A percentile compares a stretch with the other conserved stretches of the same genome.
Evolutionary conservation across 176 grass and related monocot genomes (phyloP).

Genomic region (Olyra latifolia): DNA sequence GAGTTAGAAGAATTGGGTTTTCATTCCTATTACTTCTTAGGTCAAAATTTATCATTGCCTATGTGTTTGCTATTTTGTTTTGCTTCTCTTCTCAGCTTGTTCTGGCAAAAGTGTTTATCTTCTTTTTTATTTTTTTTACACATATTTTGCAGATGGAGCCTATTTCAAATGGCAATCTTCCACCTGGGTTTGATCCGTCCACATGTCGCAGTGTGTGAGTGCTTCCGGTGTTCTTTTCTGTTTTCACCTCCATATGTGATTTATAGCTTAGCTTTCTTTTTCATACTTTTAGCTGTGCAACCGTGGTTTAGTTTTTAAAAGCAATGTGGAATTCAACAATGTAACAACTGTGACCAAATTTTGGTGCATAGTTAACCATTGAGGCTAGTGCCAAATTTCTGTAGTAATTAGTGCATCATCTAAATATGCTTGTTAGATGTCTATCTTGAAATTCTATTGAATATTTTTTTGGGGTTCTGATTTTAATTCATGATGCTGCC

Average conservation of each 20-base stretch:
- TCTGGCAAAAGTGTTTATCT: slow-evolving; percentile 33
- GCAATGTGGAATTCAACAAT: slow-evolving; percentile 11
- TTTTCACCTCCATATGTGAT: slow-evolving; percentile 38
- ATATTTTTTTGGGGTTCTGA: slow-evolving; percentile 22
- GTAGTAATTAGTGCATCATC: slow-evolving; percentile 25
- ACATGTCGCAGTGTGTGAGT: slow-evolving; percentile 97
- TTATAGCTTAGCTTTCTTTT: background rate
- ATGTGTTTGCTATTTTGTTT: slow-evolving; percentile 24
- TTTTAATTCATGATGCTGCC: slow-evolving; percentile 28
- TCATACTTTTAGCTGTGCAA: background rate
- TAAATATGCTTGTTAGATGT: background rate
- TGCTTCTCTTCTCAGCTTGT: slow-evolving; percentile 33
- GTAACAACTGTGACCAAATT: background rate
- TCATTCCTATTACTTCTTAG: slow-evolving; percentile 18
- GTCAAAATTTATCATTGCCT: background rate
- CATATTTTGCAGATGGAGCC: slow-evolving; percentile 92
- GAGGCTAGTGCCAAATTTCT: background rate
- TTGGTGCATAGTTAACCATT: slow-evolving; percentile 11
- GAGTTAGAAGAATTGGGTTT: slow-evolving; percentile 12
- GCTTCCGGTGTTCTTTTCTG: slow-evolving; percentile 50
- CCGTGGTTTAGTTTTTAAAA: slow-evolving; percentile 1
- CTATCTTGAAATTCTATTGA: slow-evolving; percentile 2
- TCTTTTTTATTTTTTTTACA: slow-evolving; percentile 54
- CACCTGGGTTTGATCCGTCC: slow-evolving; percentile 87
- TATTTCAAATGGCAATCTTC: slow-evolving; percentile 94